Base-by-base conservation (phyloP, 1,284 basidiomycete genomes). In the Ceratobasidium theobromae region DNA sequence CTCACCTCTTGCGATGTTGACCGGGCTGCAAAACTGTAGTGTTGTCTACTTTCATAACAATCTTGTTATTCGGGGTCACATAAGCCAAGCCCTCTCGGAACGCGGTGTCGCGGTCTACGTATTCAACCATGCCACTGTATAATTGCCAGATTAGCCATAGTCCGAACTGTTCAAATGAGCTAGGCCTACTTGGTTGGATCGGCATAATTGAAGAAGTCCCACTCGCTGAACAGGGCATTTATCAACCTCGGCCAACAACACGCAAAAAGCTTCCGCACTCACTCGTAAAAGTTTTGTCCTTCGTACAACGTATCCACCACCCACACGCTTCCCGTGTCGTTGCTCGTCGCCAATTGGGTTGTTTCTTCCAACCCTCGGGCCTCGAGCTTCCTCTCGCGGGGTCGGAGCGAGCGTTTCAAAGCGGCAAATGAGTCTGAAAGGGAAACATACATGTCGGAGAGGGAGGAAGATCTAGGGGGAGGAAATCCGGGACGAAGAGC, bases 31-130 rank as follows among this genome's bases (percentile, higher is more conserved):
- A 57, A n/a, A 62, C 52, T 4, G 69, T 68, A 11, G 38, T 52
- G 38, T 67, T 68, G 35, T 71, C 70, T 14, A 68, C 70, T 33
- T 67, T 65, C 70, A 71, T 71, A 25, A 70, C 67, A n/a, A 67
- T 58, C 53, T 65, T 53, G 12, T 65, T 62, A 18, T 68, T 58
- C 4, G 52, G 40, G 21, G 51, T 66, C n/a, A 71, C 60, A 54
- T 70, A 71, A 21, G 65, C 66, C 21, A 71, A 57, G 4, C 60
- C 43, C 28, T 65, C 51, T 27, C 28, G 21, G 28, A 70, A 64
- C 11, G 69, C 69, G 27, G 51, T 58, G 18, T 68, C 65, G 9
- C 51, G 43, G 35, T 67, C 49, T 21, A 71, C 67, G 35, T 65
- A 53, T 38, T 66, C 48, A 2, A 67, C 64, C 43, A 65, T 41